phyloP scores from a whole-genome alignment of 768 basidiomycete genomes.

The Podaxis sp. region DNA sequence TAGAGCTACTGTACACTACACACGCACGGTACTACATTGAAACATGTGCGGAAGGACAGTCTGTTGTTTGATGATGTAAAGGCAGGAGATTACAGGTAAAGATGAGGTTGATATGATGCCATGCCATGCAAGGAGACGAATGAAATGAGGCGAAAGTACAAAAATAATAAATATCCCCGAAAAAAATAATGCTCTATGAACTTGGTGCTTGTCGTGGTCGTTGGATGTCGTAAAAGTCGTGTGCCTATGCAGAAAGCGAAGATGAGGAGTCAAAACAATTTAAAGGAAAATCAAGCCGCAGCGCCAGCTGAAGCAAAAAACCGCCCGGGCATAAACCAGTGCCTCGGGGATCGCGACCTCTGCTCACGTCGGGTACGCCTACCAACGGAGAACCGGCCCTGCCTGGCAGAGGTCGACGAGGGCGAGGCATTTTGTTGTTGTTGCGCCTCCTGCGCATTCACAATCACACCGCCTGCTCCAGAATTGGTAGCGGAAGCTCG shows the following conservation, averaged over 20 bases:
- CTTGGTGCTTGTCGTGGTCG: constrained; percentile 2
- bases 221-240: constrained; percentile 2
- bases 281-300: constrained; percentile 20
- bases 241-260: constrained; percentile 1
- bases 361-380: constrained; percentile 11
- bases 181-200: constrained; percentile 16
- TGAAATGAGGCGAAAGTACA: constrained; percentile 2
- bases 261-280: constrained; percentile 1
- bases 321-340: constrained; percentile 56
- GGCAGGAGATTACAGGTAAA: background rate
- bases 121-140: constrained; percentile 2
- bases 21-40: constrained; percentile 4
- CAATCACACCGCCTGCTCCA: background rate
- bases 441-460: constrained; percentile 17
- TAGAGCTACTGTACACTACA: constrained; percentile 4
- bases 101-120: constrained; percentile 6
- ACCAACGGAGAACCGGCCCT: constrained; percentile 25
- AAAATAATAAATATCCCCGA: constrained; percentile 4
- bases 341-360: constrained; percentile 36
- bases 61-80: background rate
- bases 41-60: background rate
- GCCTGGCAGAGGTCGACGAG: constrained; percentile 18
- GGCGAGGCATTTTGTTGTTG: constrained; percentile 17
- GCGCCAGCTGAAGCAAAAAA: constrained; percentile 42
- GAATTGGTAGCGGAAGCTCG: constrained; percentile 26